phyloP scores from a whole-genome alignment of 495 filamentous ascomycete species.

The Collariella sp. region DNA sequence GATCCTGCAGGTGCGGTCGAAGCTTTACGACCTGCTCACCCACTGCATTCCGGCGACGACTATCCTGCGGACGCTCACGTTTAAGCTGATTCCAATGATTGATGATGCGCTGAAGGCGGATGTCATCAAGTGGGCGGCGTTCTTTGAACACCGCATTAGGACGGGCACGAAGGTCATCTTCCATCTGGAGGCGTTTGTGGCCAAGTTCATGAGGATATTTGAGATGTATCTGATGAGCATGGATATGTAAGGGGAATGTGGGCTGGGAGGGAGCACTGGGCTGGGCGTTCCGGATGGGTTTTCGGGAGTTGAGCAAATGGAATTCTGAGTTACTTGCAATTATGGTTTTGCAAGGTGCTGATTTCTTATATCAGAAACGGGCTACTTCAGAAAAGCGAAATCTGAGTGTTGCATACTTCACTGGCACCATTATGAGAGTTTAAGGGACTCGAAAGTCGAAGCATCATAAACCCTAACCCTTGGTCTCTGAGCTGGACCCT shows the following conservation, averaged over 20 bases:
- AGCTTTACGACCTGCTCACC: conserved; percentile 89
- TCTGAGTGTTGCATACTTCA: no score
- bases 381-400: no score
- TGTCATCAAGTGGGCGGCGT: conserved; percentile 90
- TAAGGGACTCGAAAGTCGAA: no score
- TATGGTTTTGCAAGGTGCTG: neutral
- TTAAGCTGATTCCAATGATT: conserved; percentile 77
- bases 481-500: no score
- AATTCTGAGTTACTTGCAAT: neutral
- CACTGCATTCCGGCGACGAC: conserved; percentile 95
- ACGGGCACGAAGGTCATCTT: conserved; percentile 94
- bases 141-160: conserved; percentile 90
- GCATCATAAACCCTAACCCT: no score
- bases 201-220: conserved; percentile 92
- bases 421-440: no score
- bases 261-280: neutral
- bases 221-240: conserved; percentile 92
- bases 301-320: conserved; percentile 1
- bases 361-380: no score
- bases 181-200: conserved; percentile 95
- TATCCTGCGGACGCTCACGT: conserved; percentile 86
- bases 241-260: conserved; percentile 44
- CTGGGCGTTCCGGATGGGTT: neutral
- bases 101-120: conserved; percentile 85
- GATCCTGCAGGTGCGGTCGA: conserved; percentile 77